A percentile compares a stretch with the other conserved stretches of the same genome.
These are phyloP conservation scores for Pichia phayaonensis DNA, from an alignment of 805 yeast genomes.

Conservation along the genomic window DNA sequence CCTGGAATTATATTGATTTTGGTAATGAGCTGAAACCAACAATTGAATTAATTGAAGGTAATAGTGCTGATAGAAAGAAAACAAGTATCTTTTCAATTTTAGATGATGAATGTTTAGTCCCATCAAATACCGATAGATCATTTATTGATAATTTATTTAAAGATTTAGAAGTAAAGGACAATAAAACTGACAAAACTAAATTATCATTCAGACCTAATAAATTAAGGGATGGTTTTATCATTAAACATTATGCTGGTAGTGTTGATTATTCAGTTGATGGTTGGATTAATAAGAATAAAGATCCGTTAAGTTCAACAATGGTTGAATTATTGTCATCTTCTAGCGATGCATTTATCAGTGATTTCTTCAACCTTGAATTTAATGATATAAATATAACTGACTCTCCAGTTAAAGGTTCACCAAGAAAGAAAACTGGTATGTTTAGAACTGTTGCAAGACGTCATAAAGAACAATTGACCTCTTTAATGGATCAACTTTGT, in stretches of 20 bases:
- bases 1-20: slow-evolving; percentile 78
- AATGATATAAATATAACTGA: slow-evolving; percentile 20
- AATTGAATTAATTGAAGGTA: slow-evolving; percentile 78
- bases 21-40: slow-evolving; percentile 94
- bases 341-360: slow-evolving; percentile 44
- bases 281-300: slow-evolving; percentile 92
- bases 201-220: slow-evolving; percentile 64
- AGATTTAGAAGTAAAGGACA: slow-evolving; percentile 46
- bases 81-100: slow-evolving; percentile 80
- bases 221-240: slow-evolving; percentile 66
- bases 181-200: slow-evolving; percentile 16
- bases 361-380: slow-evolving; percentile 36
- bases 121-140: slow-evolving; percentile 75
- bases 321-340: slow-evolving; percentile 55
- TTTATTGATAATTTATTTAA: slow-evolving; percentile 72
- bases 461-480: slow-evolving; percentile 76
- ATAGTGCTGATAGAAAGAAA: slow-evolving; percentile 34
- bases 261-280: slow-evolving; percentile 91
- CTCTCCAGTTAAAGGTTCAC: slow-evolving; percentile 23
- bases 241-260: slow-evolving; percentile 91
- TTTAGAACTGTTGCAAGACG: slow-evolving; percentile 79
- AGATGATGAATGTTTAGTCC: slow-evolving; percentile 94
- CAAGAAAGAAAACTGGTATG: slow-evolving; percentile 26
- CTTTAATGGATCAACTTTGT: slow-evolving; percentile 63
- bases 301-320: slow-evolving; percentile 78